A percentile compares a stretch with the other conserved stretches of the same genome.
These are phyloP conservation scores for Odonthalia washingtoniensis DNA, from an alignment of 31 red algal genomes.

Conservation along the genomic window DNA sequence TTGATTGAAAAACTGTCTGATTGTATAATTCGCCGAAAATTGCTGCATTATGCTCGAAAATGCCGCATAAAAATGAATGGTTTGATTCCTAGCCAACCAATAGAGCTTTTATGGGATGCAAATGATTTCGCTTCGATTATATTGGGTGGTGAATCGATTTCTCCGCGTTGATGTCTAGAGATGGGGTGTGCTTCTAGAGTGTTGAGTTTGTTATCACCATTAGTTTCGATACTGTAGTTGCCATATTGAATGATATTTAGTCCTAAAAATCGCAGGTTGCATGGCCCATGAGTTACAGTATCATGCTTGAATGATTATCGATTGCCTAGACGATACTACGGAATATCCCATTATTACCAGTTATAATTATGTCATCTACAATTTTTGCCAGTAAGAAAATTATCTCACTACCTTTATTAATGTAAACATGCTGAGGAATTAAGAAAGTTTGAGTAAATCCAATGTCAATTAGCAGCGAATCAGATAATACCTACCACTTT, in stretches of 20 bases:
- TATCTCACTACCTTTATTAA: not conserved
- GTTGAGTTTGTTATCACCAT: not conserved
- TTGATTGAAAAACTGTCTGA: too few species aligned
- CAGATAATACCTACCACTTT: not conserved
- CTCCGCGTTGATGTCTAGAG: too few species aligned
- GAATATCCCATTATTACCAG: not conserved
- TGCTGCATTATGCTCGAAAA: not conserved
- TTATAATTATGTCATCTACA: too few species aligned
- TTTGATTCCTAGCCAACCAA: not conserved
- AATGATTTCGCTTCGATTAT: too few species aligned
- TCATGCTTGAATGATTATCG: not conserved
- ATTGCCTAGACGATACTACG: not conserved
- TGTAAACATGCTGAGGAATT: slow-evolving; percentile 10
- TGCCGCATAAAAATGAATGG: not conserved
- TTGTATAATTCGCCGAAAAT: not conserved
- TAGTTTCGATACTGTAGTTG: too few species aligned
- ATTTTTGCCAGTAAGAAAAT: not conserved
- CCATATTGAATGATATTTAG: not conserved
- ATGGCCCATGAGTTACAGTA: not conserved
- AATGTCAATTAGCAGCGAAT: too few species aligned
- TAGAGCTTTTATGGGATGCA: not conserved
- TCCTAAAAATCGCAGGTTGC: not conserved
- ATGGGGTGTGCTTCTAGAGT: not conserved
- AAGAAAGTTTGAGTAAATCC: not conserved
- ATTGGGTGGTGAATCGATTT: too few species aligned